Conservation (phyloP, 140 eudicot species). For the Stevia rebaudiana region DNA sequence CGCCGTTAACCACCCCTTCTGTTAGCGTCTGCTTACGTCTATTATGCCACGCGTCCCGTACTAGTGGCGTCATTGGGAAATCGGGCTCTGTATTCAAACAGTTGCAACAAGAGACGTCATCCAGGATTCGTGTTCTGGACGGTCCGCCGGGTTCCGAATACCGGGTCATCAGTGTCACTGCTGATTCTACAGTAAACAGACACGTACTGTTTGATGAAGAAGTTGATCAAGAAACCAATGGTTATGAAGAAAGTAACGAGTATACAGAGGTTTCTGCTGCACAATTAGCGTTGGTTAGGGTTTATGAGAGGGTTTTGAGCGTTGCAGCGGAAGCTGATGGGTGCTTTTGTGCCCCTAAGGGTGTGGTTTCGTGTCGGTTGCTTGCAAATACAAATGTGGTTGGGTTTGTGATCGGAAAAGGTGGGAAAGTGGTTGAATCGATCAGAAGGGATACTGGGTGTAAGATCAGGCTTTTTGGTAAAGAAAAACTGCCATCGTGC, state of each 20-base stretch:
- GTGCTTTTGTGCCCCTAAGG: conserved; percentile 18
- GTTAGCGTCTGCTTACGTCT: conserved; percentile 42
- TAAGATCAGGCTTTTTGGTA: conserved; percentile 34
- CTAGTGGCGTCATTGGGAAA: conserved; percentile 68
- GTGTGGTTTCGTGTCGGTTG: conserved; percentile 56
- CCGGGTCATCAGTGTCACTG: conserved; percentile 45
- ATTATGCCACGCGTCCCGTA: conserved; percentile 58
- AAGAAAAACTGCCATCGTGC: conserved; percentile 34
- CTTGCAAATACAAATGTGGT: conserved; percentile 36
- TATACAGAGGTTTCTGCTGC: conserved; percentile 52
- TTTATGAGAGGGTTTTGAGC: conserved; percentile 61
- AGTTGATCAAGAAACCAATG: background rate
- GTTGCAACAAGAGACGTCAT: conserved; percentile 42
- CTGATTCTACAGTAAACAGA: conserved; percentile 10
- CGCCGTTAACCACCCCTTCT: conserved; percentile 28
- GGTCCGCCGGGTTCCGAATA: conserved; percentile 30
- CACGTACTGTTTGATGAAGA: conserved; percentile 15
- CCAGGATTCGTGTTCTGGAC: conserved; percentile 52
- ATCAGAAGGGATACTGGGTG: conserved; percentile 56
- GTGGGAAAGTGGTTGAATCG: conserved; percentile 54
- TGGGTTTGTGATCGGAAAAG: conserved; percentile 60
- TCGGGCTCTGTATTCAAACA: conserved; percentile 50
- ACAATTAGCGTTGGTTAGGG: conserved; percentile 70
- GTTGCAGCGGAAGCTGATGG: conserved; percentile 56
- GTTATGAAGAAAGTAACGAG: conserved; percentile 4